These are phyloP conservation scores for Trypanosoma boissoni DNA, from an alignment of 208 protist genomes.

Conservation along the genomic window DNA sequence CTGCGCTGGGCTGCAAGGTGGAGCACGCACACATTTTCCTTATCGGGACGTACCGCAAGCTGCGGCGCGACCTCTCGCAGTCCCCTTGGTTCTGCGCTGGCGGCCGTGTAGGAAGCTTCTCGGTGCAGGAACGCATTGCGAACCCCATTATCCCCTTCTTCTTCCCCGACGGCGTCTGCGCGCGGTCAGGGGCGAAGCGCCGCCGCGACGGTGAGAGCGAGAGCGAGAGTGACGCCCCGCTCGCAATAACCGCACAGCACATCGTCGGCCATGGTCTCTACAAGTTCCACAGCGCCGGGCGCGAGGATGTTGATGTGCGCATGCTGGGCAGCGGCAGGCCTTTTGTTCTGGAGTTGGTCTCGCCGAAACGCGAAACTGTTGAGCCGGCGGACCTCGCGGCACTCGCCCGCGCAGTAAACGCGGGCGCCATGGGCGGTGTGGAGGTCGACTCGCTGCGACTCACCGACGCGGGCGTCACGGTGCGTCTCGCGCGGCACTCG, in stretches of 20 bases:
- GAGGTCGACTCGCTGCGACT: constrained; percentile 58
- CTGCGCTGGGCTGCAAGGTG: constrained; percentile 40
- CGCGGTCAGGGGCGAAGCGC: constrained; percentile 16
- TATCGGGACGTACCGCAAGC: constrained; percentile 84
- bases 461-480: constrained; percentile 62
- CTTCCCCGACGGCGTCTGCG: constrained; percentile 66
- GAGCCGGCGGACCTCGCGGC: constrained; percentile 40
- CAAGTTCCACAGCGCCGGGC: constrained; percentile 92
- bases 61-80: constrained; percentile 82
- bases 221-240: constrained; percentile 16
- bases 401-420: constrained; percentile 51
- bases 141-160: constrained; percentile 76
- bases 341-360: constrained; percentile 90
- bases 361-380: constrained; percentile 58
- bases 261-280: constrained; percentile 82
- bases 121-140: constrained; percentile 84
- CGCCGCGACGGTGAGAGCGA: constrained; percentile 7
- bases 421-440: constrained; percentile 57
- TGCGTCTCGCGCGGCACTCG: constrained; percentile 78
- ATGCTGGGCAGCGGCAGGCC: constrained; percentile 93
- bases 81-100: constrained; percentile 85
- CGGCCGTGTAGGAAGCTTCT: constrained; percentile 73
- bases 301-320: constrained; percentile 95
- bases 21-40: constrained; percentile 79
- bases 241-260: constrained; percentile 25